These are phyloP conservation scores for Malus sieversii DNA, from an alignment of 306 rosid species.

Conservation along the genomic window DNA sequence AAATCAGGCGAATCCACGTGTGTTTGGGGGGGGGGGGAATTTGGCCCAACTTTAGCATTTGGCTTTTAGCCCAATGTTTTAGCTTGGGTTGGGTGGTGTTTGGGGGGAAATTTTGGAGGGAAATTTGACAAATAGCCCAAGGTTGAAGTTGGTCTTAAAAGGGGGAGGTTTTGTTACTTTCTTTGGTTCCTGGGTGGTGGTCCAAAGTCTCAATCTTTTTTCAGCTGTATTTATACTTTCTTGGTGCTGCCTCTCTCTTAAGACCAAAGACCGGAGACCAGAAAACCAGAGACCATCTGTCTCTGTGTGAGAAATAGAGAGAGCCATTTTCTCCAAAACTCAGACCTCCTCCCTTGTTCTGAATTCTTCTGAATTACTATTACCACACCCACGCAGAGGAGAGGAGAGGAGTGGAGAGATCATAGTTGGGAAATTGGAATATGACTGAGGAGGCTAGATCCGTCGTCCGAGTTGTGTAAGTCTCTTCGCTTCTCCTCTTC, in stretches of 20 bases:
- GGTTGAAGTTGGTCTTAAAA: too few relatives aligned
- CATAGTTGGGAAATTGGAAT: neutral
- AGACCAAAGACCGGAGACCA: neutral
- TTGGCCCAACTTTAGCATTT: too few relatives aligned
- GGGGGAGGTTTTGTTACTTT: neutral
- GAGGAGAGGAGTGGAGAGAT: neutral
- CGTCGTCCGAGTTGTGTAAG: neutral
- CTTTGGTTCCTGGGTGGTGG: neutral
- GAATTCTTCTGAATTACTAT: neutral
- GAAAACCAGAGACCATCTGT: neutral
- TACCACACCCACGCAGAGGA: neutral
- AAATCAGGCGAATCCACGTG: too few relatives aligned
- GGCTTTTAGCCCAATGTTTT: too few relatives aligned
- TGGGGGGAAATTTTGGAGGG: too few relatives aligned
- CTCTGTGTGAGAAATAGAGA: neutral
- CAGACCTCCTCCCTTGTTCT: neutral
- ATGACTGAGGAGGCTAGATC: neutral
- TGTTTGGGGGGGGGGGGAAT: too few relatives aligned
- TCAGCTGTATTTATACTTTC: neutral
- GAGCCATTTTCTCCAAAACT: neutral
- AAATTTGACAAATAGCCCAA: too few relatives aligned
- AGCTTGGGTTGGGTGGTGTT: too few relatives aligned
- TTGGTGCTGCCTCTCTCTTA: neutral
- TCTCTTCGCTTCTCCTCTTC: neutral
- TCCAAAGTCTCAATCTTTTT: neutral